Percentiles rank a stretch among this genome's conserved stretches.
These are phyloP conservation scores for Irpex rosettiformis DNA, from an alignment of 1,284 basidiomycete genomes.

Conservation along the genomic window DNA sequence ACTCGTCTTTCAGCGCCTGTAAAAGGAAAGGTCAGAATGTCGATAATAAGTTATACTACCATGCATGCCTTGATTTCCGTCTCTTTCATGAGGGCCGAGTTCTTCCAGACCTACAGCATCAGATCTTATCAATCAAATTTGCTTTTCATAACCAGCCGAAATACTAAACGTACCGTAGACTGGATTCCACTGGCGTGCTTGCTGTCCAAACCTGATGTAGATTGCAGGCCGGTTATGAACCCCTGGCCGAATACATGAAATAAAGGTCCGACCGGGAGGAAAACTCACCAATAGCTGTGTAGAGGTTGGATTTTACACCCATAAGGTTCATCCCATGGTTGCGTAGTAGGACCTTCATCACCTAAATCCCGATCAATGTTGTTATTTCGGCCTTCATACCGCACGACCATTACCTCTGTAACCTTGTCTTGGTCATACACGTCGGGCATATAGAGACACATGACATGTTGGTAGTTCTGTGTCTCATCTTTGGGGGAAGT, in stretches of 20 bases:
- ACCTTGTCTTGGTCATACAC: constrained; percentile 61
- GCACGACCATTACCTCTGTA: constrained; percentile 41
- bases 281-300: constrained; percentile 53
- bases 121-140: neutral
- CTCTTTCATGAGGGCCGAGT: constrained; percentile 51
- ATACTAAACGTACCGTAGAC: constrained; percentile 48
- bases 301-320: constrained; percentile 69
- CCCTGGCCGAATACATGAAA: neutral
- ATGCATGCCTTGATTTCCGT: constrained; percentile 53
- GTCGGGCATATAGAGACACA: constrained; percentile 70
- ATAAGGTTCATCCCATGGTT: constrained; percentile 60
- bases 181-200: constrained; percentile 70
- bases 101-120: constrained; percentile 60
- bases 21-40: neutral
- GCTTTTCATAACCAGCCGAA: neutral
- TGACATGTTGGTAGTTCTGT: constrained; percentile 54
- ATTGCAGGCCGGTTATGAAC: neutral
- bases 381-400: neutral
- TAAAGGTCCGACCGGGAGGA: neutral
- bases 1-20: constrained; percentile 59
- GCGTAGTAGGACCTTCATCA: constrained; percentile 62
- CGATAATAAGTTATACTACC: no score
- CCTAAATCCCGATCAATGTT: constrained; percentile 32
- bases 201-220: constrained; percentile 56
- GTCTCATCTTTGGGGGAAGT: constrained; percentile 50